Percentiles rank a stretch among this genome's conserved stretches.
Conservation (phyloP, 768 basidiomycete species). For the Leccinum arenicola region DNA sequence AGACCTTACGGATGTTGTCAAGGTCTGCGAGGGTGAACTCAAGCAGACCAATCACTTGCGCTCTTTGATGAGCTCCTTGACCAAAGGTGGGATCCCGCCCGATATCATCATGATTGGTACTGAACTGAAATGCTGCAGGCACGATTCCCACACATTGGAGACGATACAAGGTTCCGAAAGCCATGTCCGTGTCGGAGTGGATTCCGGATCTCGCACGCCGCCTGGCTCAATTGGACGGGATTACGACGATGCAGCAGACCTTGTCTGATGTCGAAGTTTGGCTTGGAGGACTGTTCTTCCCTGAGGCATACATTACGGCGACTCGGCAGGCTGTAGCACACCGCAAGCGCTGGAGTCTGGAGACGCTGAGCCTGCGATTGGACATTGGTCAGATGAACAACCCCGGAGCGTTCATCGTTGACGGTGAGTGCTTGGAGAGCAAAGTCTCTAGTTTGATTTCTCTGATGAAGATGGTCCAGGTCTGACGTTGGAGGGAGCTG, state of each 20-base stretch:
- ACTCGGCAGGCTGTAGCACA: conserved; percentile 96
- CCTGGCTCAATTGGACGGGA: conserved; percentile 75
- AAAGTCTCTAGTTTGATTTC: neutral
- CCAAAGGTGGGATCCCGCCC: conserved; percentile 63
- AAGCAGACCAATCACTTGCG: conserved; percentile 97
- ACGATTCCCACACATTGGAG: conserved; percentile 88
- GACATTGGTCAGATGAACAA: conserved; percentile 81
- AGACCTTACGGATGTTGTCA: conserved; percentile 79
- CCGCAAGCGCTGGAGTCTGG: conserved; percentile 87
- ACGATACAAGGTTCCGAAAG: conserved; percentile 81
- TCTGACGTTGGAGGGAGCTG: conserved; percentile 82
- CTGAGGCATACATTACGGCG: conserved; percentile 94
- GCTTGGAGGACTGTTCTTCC: conserved; percentile 95
- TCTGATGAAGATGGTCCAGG: conserved; percentile 45
- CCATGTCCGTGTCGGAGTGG: conserved; percentile 83
- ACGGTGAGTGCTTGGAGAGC: conserved; percentile 56
- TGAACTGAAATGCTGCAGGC: conserved; percentile 44
- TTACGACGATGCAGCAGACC: conserved; percentile 52
- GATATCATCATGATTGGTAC: neutral
- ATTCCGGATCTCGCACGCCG: conserved; percentile 79
- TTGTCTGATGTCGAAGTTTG: conserved; percentile 76
- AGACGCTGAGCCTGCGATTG: conserved; percentile 76
- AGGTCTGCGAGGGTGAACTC: conserved; percentile 80
- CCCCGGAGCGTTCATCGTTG: conserved; percentile 78
- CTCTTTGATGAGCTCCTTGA: conserved; percentile 84